Evolutionary conservation across 257 asterid genomes (phyloP), one percentile per base, ranked within the genome.

Genomic region (Mitragyna speciosa): DNA sequence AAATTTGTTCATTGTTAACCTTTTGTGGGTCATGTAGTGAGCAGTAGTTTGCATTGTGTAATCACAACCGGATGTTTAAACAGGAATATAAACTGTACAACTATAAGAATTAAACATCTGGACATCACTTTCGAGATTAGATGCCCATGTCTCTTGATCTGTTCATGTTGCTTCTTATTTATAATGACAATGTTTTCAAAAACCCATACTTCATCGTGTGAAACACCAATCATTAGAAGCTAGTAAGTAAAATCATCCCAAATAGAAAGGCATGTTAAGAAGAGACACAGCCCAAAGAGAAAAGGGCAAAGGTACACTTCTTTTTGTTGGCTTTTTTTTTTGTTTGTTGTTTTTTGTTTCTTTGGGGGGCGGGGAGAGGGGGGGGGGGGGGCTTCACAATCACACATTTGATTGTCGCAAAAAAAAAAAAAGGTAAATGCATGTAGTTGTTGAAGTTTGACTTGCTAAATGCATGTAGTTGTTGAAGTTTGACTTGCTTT

Each of bases 91-190:
- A 49, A 76, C 80, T 48, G n/a, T 30, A 48, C 79, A 92, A 98
- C 96, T 88, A 84, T 92, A 92, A 75, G 98, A 96, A 73, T 91
- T 80, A 73, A 94, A 92, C 99, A 96, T 96, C 81, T 92, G 90
- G 78, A 89, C 77, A 48, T 97, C 97, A 43, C 97, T 98, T 78
- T 94, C 93, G 17, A 76, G 36, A 68, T 92, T 89, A 84, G 92
- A 96, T 70, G 93, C 93, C 97, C 97, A 96, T 14, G 85, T 91
- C 84, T 84, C 88, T 14, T 85, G 79, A n/a, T 86, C 88, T n/a
- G 86, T 89, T 91, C 81, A 96, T 91, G 88, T 94, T 96, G 88
- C 97, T 96, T 66, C 97, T 98, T 71, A 96, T 82, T 98, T 98
- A 94, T 56, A 89, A 82, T 51, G 98, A 90, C 79, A 96, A 76